Percentiles rank a stretch among this genome's conserved stretches.
Evolutionary conservation across 1,139 yeast genomes (phyloP).

Genomic region (Taphrina sp.): DNA sequence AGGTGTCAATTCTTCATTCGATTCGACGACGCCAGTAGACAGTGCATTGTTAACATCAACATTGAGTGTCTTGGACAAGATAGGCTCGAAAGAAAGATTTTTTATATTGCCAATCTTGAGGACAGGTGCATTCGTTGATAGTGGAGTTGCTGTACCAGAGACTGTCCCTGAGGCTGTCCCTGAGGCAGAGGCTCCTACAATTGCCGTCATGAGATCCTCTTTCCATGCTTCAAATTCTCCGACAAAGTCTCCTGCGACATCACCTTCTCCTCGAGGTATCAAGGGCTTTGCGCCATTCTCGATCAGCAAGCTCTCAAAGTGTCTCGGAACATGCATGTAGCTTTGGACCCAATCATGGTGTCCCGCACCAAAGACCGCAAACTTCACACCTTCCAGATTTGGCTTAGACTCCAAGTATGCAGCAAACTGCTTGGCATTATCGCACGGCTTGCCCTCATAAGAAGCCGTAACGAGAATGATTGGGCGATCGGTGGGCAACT

Average conservation of each 20-base stretch:
- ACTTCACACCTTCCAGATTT: conserved; percentile 24
- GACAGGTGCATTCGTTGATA: not conserved
- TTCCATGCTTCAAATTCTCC: conserved; percentile 32
- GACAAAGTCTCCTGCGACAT: conserved; percentile 32
- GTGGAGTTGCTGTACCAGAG: conserved; percentile 11
- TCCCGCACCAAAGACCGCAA: conserved; percentile 31
- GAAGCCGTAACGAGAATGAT: conserved; percentile 31
- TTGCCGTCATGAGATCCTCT: conserved; percentile 14
- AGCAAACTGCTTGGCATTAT: conserved; percentile 32
- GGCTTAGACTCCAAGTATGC: conserved; percentile 23
- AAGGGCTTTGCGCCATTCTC: conserved; percentile 23
- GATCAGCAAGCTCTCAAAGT: conserved; percentile 18
- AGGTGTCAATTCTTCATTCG: conserved; percentile 10
- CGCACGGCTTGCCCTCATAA: conserved; percentile 32
- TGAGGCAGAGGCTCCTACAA: too few relatives aligned
- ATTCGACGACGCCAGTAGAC: conserved; percentile 3
- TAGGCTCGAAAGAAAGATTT: conserved; percentile 20
- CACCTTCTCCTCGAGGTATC: conserved; percentile 25
- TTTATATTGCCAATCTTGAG: conserved; percentile 10
- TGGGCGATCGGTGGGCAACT: conserved; percentile 20
- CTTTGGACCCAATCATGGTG: conserved; percentile 33
- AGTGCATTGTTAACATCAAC: conserved; percentile 3
- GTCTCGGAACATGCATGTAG: conserved; percentile 25
- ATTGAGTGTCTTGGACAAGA: conserved; percentile 15
- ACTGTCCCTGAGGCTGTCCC: too few relatives aligned